phyloP scores from a whole-genome alignment of 257 asterid genomes.

The Leonotis leonurus region DNA sequence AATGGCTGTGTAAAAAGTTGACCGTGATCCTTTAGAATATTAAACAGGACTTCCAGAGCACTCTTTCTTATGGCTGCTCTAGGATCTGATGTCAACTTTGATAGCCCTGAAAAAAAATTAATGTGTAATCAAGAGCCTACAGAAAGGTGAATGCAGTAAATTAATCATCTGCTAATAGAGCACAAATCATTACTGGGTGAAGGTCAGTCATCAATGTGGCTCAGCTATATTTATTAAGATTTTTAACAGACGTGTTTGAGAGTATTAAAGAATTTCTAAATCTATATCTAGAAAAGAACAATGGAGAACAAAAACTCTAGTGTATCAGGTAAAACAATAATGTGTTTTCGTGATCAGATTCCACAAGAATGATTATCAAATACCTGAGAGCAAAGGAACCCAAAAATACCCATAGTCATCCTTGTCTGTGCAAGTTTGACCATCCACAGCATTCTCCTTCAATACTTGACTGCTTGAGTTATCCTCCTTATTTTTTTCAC shows the following conservation, averaged over 20 bases:
- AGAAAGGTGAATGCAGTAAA: slow-evolving; percentile 4
- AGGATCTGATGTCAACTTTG: slow-evolving; percentile 87
- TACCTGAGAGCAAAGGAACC: slow-evolving; percentile 96
- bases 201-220: background rate
- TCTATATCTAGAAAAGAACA: background rate
- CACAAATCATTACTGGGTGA: background rate
- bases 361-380: slow-evolving; percentile 14
- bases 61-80: slow-evolving; percentile 90
- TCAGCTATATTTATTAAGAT: background rate
- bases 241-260: background rate
- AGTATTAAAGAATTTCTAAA: background rate
- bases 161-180: slow-evolving; percentile 2
- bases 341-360: background rate
- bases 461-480: slow-evolving; percentile 25
- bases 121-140: slow-evolving; percentile 6
- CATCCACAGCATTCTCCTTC: slow-evolving; percentile 45
- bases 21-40: slow-evolving; percentile 95
- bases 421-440: slow-evolving; percentile 42
- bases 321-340: background rate
- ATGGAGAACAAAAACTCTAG: background rate
- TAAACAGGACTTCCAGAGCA: slow-evolving; percentile 89
- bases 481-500: slow-evolving; percentile 47
- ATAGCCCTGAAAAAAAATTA: slow-evolving; percentile 59
- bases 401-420: slow-evolving; percentile 66
- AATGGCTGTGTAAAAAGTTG: slow-evolving; percentile 66